These are phyloP conservation scores for Coemansia sp. DNA, from an alignment of 192 early-diverging fungal genomes.

Conservation along the genomic window DNA sequence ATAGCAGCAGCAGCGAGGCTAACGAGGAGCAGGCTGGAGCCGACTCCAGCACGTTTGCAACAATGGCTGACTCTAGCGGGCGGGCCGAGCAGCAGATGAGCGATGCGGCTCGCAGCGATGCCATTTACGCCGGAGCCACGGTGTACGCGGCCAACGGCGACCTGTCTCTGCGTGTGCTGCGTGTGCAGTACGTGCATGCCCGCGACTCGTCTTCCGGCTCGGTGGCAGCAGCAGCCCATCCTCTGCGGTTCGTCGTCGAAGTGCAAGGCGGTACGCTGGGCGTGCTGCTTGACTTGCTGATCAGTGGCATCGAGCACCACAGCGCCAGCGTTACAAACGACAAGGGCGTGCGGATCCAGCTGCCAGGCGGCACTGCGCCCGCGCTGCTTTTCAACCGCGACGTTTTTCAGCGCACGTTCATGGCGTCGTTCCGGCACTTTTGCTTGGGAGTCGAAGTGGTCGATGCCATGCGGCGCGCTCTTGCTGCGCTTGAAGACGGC, in stretches of 20 bases:
- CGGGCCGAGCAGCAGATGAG: slow-evolving; percentile 35
- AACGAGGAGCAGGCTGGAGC: neutral
- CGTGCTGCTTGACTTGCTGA: slow-evolving; percentile 57
- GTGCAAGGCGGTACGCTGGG: slow-evolving; percentile 65
- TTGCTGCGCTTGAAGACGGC: slow-evolving; percentile 30
- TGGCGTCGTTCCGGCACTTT: slow-evolving; percentile 67
- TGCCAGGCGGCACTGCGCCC: slow-evolving; percentile 26
- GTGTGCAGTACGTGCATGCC: slow-evolving; percentile 38
- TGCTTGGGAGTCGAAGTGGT: slow-evolving; percentile 54
- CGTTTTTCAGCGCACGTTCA: slow-evolving; percentile 57
- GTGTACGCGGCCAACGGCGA: slow-evolving; percentile 51
- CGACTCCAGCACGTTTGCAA: neutral
- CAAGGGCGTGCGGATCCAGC: slow-evolving; percentile 41
- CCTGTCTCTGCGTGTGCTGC: slow-evolving; percentile 40
- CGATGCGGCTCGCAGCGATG: slow-evolving; percentile 35
- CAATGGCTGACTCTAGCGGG: neutral
- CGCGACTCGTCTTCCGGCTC: slow-evolving; percentile 7
- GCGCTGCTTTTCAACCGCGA: slow-evolving; percentile 51
- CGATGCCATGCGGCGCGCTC: slow-evolving; percentile 29
- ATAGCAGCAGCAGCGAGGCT: slow-evolving; percentile 8
- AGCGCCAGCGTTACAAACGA: slow-evolving; percentile 45
- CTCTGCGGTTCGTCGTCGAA: slow-evolving; percentile 52
- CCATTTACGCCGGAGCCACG: slow-evolving; percentile 35
- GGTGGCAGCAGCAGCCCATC: neutral
- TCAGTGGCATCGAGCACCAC: slow-evolving; percentile 58